Conservation (phyloP, 768 basidiomycete genomes). For the Phlebiopsis flavidoalba region DNA sequence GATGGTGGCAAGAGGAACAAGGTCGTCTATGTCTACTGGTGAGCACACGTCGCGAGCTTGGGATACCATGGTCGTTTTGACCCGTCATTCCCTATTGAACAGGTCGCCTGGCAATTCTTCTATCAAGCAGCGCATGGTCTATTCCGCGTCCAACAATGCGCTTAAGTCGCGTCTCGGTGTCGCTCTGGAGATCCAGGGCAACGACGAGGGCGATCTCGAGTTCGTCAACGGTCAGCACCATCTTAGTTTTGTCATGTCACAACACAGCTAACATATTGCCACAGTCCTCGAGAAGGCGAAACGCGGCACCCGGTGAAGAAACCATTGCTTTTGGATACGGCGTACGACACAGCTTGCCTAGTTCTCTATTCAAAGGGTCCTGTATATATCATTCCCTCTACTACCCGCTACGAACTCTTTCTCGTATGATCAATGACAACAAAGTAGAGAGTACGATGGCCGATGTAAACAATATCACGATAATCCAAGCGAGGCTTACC, state of each 20-base stretch:
- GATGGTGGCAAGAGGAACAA: slow-evolving; percentile 82
- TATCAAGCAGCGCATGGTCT: slow-evolving; percentile 92
- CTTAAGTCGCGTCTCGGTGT: slow-evolving; percentile 75
- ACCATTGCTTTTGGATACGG: neutral
- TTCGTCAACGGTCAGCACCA: slow-evolving; percentile 56
- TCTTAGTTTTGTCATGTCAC: neutral
- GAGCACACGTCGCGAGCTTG: slow-evolving; percentile 9
- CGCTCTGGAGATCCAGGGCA: slow-evolving; percentile 80
- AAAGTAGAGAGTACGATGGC: slow-evolving; percentile 2
- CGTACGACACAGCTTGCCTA: neutral
- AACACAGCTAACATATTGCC: neutral
- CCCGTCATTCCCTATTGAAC: slow-evolving; percentile 4
- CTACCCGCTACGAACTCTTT: slow-evolving; percentile 1
- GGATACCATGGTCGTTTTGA: neutral
- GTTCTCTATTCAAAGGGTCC: neutral
- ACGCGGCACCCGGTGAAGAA: slow-evolving; percentile 4
- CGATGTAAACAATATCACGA: slow-evolving; percentile 1
- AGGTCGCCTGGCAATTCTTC: slow-evolving; percentile 87
- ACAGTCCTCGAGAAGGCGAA: slow-evolving; percentile 6
- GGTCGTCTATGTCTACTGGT: slow-evolving; percentile 84
- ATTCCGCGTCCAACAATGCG: slow-evolving; percentile 82
- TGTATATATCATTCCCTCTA: neutral
- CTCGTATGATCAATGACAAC: slow-evolving; percentile 1
- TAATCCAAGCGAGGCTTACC: neutral
- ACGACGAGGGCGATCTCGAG: slow-evolving; percentile 69